A percentile compares a stretch with the other conserved stretches of the same genome.
Conservation (phyloP, 75 land plant genomes). For the Pinus tabuliformis region DNA sequence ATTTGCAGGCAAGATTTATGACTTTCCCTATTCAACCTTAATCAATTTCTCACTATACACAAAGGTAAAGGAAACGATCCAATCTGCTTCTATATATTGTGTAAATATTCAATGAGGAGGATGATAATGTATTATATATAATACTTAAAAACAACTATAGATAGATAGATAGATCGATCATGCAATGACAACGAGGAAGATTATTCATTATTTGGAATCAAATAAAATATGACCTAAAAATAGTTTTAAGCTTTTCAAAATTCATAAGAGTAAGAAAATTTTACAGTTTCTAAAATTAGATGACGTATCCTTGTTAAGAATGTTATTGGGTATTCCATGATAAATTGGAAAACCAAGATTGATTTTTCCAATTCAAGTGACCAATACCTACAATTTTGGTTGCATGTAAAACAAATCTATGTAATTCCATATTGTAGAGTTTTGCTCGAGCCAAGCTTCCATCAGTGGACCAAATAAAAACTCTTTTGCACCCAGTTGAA, state of each 20-base stretch:
- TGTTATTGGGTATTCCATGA: background rate
- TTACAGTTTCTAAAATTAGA: background rate
- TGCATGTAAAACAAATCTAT: slow-evolving; percentile 61
- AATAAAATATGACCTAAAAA: background rate
- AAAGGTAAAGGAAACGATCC: background rate
- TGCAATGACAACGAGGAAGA: background rate
- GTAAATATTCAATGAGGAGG: background rate
- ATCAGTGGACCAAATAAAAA: slow-evolving; percentile 44
- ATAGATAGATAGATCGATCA: background rate
- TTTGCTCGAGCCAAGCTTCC: slow-evolving; percentile 42
- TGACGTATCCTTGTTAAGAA: background rate
- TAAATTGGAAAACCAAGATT: background rate
- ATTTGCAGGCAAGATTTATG: slow-evolving; percentile 48
- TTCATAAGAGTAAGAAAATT: background rate
- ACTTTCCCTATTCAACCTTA: background rate
- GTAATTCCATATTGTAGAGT: slow-evolving; percentile 45
- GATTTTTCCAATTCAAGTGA: background rate
- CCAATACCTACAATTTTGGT: background rate
- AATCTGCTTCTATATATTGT: background rate
- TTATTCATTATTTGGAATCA: background rate
- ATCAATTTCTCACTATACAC: background rate
- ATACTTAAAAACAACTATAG: too few relatives aligned
- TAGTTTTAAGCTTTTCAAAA: background rate
- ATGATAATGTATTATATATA: too few relatives aligned
- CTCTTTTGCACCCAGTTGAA: slow-evolving; percentile 45